Conservation (phyloP, 805 yeast genomes). For the Clavispora phyllophila region DNA sequence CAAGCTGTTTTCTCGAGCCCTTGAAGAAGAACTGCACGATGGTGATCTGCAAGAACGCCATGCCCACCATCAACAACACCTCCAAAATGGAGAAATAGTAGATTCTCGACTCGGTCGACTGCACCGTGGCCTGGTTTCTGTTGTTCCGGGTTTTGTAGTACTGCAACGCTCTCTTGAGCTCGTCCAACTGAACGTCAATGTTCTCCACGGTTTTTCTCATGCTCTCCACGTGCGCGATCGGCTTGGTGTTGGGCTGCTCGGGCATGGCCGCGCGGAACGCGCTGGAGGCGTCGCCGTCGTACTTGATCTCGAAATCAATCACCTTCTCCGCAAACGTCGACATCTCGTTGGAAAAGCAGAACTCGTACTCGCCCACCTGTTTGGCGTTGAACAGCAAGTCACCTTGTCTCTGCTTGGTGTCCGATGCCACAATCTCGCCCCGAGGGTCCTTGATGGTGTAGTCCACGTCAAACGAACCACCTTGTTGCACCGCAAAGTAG, state of each 20-base stretch:
- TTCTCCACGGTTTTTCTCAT: conserved; percentile 50
- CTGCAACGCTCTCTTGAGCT: conserved; percentile 56
- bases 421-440: conserved; percentile 47
- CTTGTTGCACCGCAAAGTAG: conserved; percentile 79
- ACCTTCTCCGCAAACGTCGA: conserved; percentile 77
- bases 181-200: conserved; percentile 57
- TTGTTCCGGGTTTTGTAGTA: conserved; percentile 87
- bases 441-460: conserved; percentile 58
- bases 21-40: conserved; percentile 69
- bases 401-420: conserved; percentile 68
- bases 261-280: conserved; percentile 62
- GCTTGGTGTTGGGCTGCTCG: conserved; percentile 41
- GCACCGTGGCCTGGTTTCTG: conserved; percentile 86
- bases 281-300: conserved; percentile 36
- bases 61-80: conserved; percentile 66
- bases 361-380: conserved; percentile 72
- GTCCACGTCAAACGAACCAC: conserved; percentile 77
- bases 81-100: conserved; percentile 72
- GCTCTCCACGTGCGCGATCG: conserved; percentile 47
- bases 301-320: conserved; percentile 74
- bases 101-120: conserved; percentile 71
- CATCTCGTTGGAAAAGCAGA: conserved; percentile 81
- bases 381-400: conserved; percentile 70
- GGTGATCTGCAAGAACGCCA: conserved; percentile 65
- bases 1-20: conserved; percentile 64